Conservation (phyloP, 768 basidiomycete species). For the Polyporus arcularius region DNA sequence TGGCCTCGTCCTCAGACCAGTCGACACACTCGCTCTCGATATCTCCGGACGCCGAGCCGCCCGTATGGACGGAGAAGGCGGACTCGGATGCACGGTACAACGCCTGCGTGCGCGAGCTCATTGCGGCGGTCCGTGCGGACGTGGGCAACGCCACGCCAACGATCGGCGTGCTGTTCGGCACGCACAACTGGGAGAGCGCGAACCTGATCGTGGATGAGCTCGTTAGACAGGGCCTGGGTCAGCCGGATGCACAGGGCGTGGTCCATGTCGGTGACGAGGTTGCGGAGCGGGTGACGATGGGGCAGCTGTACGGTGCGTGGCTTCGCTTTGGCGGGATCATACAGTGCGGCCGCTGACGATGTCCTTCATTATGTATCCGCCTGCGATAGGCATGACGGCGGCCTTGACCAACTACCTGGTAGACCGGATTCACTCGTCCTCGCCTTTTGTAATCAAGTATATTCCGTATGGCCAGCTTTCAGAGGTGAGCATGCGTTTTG, state of each 20-base stretch:
- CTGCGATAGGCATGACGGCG: slow-evolving; percentile 76
- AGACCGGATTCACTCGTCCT: slow-evolving; percentile 44
- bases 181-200: slow-evolving; percentile 80
- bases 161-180: slow-evolving; percentile 80
- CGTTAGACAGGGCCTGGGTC: slow-evolving; percentile 55
- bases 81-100: slow-evolving; percentile 81
- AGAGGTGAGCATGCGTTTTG: slow-evolving; percentile 44
- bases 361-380: not conserved
- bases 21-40: slow-evolving; percentile 39
- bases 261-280: slow-evolving; percentile 53
- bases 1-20: slow-evolving; percentile 4
- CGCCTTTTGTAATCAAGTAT: slow-evolving; percentile 85
- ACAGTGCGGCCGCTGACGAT: not conserved
- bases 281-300: slow-evolving; percentile 68
- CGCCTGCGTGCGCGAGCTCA: slow-evolving; percentile 54
- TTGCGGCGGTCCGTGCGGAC: slow-evolving; percentile 57
- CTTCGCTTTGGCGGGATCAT: not conserved
- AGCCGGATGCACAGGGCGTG: slow-evolving; percentile 25
- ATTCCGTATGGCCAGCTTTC: slow-evolving; percentile 74
- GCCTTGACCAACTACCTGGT: slow-evolving; percentile 74
- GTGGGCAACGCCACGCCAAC: slow-evolving; percentile 32
- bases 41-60: slow-evolving; percentile 58
- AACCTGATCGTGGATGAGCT: slow-evolving; percentile 62
- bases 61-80: slow-evolving; percentile 67
- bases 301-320: slow-evolving; percentile 77